Percentiles rank a stretch among this genome's conserved stretches.
phyloP scores from a whole-genome alignment of 1,284 basidiomycete genomes.

The Cutaneotrichosporon mucoides region DNA sequence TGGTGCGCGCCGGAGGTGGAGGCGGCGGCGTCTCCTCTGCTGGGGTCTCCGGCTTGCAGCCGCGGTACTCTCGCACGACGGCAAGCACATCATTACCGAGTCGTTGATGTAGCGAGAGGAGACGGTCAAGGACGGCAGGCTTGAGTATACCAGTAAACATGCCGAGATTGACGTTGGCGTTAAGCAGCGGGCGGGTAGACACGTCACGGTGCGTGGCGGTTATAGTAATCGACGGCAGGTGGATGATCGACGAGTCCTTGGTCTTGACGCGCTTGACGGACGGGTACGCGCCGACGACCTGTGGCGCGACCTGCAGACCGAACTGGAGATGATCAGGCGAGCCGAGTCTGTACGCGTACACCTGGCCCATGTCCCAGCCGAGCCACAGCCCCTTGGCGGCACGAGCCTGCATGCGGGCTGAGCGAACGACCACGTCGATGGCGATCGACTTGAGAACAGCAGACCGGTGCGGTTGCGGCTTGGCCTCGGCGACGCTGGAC shows the following conservation, averaged over 20 bases:
- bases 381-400: conserved; percentile 41
- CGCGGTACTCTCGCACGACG: conserved; percentile 21
- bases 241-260: conserved; percentile 28
- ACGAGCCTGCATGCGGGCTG: conserved; percentile 26
- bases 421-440: conserved; percentile 30
- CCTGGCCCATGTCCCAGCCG: conserved; percentile 38
- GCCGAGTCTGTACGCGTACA: conserved; percentile 27
- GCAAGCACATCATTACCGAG: conserved; percentile 35
- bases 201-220: conserved; percentile 17
- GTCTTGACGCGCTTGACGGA: conserved; percentile 26
- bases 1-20: neutral
- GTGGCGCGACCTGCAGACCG: conserved; percentile 32
- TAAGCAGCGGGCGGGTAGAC: conserved; percentile 13
- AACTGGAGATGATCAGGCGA: conserved; percentile 23
- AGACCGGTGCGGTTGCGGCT: neutral
- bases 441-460: conserved; percentile 7
- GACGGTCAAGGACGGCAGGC: conserved; percentile 42
- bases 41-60: neutral
- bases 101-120: conserved; percentile 41
- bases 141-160: conserved; percentile 45
- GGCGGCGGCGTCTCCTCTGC: neutral
- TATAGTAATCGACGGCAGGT: conserved; percentile 23
- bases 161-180: conserved; percentile 35
- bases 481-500: no score
- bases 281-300: conserved; percentile 38